A percentile compares a stretch with the other conserved stretches of the same genome.
Evolutionary conservation across 2,329 filamentous ascomycete species (phyloP).

Genomic region (Macroventuria anomochaeta): DNA sequence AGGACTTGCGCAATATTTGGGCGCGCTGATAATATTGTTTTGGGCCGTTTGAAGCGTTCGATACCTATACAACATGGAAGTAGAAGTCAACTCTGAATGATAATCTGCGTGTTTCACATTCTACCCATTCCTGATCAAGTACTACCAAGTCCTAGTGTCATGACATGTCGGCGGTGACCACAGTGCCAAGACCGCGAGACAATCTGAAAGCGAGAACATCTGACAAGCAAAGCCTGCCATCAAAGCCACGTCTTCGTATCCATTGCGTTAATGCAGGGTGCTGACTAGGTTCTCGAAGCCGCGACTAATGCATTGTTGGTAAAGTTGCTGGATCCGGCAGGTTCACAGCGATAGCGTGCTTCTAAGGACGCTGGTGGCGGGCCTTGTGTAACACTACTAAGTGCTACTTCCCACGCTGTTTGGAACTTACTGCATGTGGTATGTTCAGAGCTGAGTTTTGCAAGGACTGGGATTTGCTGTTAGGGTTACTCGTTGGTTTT

Average conservation of each 20-base stretch:
- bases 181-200: no score
- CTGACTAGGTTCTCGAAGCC: constrained; percentile 4
- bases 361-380: constrained; percentile 15
- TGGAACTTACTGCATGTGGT: constrained; percentile 6
- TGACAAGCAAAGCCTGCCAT: neutral
- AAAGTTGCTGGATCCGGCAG: constrained; percentile 12
- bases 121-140: no score
- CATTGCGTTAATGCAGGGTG: constrained; percentile 8
- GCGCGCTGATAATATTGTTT: neutral
- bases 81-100: no score
- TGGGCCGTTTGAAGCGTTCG: constrained; percentile 1
- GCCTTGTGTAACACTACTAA: constrained; percentile 18
- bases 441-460: neutral
- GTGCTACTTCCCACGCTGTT: neutral
- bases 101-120: no score
- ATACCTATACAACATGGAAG: constrained; percentile 2
- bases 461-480: no score
- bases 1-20: neutral
- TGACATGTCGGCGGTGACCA: no score
- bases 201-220: neutral
- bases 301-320: constrained; percentile 1
- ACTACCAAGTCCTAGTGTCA: no score
- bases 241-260: neutral
- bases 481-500: no score
- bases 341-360: constrained; percentile 11